Evolutionary conservation across 345 rosid genomes (phyloP).

Genomic region (Linum trigynum): DNA sequence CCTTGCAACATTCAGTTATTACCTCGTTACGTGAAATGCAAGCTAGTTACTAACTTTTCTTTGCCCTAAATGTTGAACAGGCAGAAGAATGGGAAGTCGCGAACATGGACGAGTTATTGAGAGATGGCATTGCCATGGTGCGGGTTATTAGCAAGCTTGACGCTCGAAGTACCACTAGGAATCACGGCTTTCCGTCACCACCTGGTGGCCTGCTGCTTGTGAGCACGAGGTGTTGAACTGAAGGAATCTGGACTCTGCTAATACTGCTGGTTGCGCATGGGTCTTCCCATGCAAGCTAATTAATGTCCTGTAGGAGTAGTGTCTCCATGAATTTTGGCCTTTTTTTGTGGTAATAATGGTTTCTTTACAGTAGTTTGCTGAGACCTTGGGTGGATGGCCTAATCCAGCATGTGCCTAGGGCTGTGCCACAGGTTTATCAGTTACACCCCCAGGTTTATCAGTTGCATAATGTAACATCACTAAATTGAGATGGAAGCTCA

Average conservation of each 20-base stretch:
- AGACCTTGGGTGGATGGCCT: no score
- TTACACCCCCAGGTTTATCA: no score
- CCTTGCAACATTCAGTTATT: no score
- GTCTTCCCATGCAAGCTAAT: neutral
- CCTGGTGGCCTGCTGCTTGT: conserved; percentile 2
- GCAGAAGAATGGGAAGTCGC: conserved; percentile 68
- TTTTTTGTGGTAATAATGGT: neutral
- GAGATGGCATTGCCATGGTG: neutral
- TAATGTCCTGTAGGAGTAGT: neutral
- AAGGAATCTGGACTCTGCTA: neutral
- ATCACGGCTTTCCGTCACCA: neutral
- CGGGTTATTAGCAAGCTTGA: neutral
- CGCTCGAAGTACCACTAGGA: neutral
- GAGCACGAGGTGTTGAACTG: neutral
- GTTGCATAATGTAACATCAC: no score
- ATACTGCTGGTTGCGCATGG: no score
- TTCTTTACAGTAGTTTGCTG: no score
- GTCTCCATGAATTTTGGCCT: neutral
- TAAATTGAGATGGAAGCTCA: neutral
- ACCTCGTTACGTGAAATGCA: neutral
- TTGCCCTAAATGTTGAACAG: conserved; percentile 28
- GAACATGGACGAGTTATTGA: conserved; percentile 31
- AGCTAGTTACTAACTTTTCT: neutral
- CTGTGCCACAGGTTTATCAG: no score
- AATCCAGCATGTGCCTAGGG: no score